Conservation (phyloP, 257 asterid species). For the Eucommia ulmoides region DNA sequence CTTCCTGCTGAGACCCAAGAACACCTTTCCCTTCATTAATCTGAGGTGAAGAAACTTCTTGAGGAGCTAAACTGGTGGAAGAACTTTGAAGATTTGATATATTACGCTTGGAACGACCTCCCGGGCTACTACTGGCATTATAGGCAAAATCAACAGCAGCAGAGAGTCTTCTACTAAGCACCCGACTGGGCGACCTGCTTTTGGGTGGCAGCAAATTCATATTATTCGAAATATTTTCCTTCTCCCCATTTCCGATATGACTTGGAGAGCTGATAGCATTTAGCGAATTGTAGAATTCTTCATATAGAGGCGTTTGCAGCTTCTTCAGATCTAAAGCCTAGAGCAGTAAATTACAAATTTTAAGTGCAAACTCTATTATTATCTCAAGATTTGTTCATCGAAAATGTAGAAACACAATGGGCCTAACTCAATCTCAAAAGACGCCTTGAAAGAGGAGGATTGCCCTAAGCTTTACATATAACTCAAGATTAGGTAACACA, state of each 20-base stretch:
- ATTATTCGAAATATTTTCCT: constrained; percentile 67
- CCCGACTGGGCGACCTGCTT: constrained; percentile 75
- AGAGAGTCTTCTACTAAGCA: constrained; percentile 62
- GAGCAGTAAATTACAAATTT: too few relatives aligned
- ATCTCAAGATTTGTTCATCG: too few relatives aligned
- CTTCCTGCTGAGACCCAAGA: constrained; percentile 41
- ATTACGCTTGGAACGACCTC: constrained; percentile 52
- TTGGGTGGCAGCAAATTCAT: constrained; percentile 86
- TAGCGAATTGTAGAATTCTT: constrained; percentile 72
- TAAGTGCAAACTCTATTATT: too few relatives aligned
- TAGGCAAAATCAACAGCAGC: constrained; percentile 49
- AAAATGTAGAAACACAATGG: too few relatives aligned
- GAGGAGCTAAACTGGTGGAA: constrained; percentile 31
- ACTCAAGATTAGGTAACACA: too few relatives aligned
- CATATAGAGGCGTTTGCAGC: constrained; percentile 89
- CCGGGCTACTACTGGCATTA: constrained; percentile 61
- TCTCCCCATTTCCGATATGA: constrained; percentile 46
- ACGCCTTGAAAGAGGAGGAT: too few relatives aligned
- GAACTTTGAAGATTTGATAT: constrained; percentile 56
- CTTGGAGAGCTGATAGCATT: constrained; percentile 48
- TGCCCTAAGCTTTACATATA: too few relatives aligned
- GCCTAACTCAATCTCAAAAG: too few relatives aligned
- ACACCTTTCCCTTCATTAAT: constrained; percentile 29
- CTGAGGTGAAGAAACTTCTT: constrained; percentile 30
- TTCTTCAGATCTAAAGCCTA: constrained; percentile 86